Evolutionary conservation across 306 rosid genomes (phyloP), one percentile per base, ranked within the genome.

Genomic region (Corylus americana): DNA sequence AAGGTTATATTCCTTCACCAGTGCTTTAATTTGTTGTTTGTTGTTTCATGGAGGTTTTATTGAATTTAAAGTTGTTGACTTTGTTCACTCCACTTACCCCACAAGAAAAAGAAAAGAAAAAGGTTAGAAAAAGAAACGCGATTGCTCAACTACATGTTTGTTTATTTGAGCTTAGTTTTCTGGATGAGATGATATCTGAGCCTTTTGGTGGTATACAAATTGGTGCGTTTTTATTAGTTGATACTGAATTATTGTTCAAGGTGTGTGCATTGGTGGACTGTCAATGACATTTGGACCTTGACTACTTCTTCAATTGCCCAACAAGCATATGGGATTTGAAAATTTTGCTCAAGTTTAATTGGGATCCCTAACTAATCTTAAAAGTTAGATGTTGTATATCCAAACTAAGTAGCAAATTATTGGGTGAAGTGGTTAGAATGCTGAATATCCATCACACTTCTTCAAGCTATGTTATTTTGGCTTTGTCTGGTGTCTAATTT

Each of bases 1-100:
- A 90, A 95, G 98, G 98, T 92, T 79, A 29, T 9, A n/a, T 61
- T 31, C 70, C 69, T 48, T 67, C 53, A 16, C 16, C 45, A 44
- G 7, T 13, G 75, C 49, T 42, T 47, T 25, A 27, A 49, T 11
- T 71, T 9, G 3, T 71, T 49, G 3, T 8, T 71, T 64, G 31
- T 22, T 76, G 10, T 12, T 44, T 47, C 29, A 13, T 66, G 70
- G 63, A 49, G 73, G 51, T 68, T 68, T 17, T 17, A 67, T 67
- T 18, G 51, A 67, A n/a, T 42, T 68, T 67, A 39, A 22, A 42
- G 42, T 18, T 35, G 7, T 67, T 17, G 51, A 67, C 49, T 67
- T 67, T 68, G 14, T 68, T 8, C 71, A 66, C 13, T 66, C 3
- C 9, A 7, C 49, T 45, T 45, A 6, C 49, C 49, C 11, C 5